phyloP scores from a whole-genome alignment of 2,329 filamentous ascomycete species.

The Trematosphaeria pertusa region DNA sequence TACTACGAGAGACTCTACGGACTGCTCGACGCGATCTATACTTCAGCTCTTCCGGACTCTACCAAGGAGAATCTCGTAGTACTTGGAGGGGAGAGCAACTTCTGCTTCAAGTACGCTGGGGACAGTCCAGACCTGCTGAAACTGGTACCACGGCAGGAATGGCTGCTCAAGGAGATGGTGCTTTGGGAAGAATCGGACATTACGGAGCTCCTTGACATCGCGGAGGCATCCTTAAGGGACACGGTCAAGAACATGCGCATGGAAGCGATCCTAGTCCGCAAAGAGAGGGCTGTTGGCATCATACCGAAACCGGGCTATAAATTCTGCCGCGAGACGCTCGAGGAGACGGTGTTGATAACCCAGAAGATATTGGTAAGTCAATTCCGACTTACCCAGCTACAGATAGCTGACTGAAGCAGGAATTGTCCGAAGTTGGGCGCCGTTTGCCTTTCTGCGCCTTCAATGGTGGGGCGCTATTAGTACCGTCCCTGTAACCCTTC shows the following conservation, averaged over 20 bases:
- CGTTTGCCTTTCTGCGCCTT: conserved; percentile 93
- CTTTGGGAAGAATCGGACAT: conserved; percentile 81
- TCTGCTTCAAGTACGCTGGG: conserved; percentile 81
- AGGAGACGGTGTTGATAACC: conserved; percentile 93
- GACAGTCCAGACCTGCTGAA: conserved; percentile 70
- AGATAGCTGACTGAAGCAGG: conserved; percentile 48
- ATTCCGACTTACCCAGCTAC: not conserved
- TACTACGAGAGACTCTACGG: conserved; percentile 91
- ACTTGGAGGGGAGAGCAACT: conserved; percentile 96
- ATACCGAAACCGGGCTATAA: conserved; percentile 65
- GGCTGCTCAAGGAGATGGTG: conserved; percentile 81
- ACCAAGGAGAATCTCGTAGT: conserved; percentile 84
- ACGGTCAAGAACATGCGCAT: conserved; percentile 82
- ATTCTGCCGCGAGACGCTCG: conserved; percentile 85
- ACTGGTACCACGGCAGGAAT: conserved; percentile 68
- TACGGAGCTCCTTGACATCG: conserved; percentile 81
- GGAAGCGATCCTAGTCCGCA: conserved; percentile 80
- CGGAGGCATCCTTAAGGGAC: conserved; percentile 81
- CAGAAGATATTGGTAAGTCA: conserved; percentile 76
- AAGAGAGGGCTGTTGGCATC: conserved; percentile 73
- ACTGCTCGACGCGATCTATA: conserved; percentile 78
- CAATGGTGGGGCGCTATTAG: conserved; percentile 66
- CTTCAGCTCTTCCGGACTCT: conserved; percentile 66
- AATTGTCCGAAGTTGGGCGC: conserved; percentile 74
- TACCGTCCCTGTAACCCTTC: not conserved